A percentile compares a stretch with the other conserved stretches of the same genome.
Evolutionary conservation across 176 grass and related monocot species (phyloP).

Genomic region (Pharus latifolius): DNA sequence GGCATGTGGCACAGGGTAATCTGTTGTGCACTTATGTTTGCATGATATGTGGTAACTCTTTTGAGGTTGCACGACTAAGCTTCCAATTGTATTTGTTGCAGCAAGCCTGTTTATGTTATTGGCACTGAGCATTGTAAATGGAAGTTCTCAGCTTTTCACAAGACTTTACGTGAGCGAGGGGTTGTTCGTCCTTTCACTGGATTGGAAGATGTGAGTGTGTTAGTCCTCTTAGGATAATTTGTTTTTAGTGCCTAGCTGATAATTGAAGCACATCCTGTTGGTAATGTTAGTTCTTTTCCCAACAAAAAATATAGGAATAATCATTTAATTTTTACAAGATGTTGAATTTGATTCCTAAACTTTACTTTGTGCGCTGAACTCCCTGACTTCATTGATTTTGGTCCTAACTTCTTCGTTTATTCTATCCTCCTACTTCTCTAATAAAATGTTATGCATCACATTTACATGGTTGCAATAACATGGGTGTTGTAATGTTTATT

Average conservation of each 20-base stretch:
- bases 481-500: neutral
- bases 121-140: conserved; percentile 83
- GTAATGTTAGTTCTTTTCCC: neutral
- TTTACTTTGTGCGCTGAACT: neutral
- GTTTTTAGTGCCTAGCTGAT: neutral
- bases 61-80: neutral
- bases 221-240: neutral
- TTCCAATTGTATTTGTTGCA: conserved; percentile 29
- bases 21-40: neutral
- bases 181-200: conserved; percentile 70
- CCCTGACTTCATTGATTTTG: neutral
- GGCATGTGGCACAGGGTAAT: conserved; percentile 88
- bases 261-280: neutral
- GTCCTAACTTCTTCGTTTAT: neutral
- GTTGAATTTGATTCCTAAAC: neutral
- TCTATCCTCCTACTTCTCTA: neutral
- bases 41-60: neutral
- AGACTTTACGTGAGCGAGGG: conserved; percentile 60
- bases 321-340: neutral
- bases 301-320: neutral
- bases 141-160: conserved; percentile 92
- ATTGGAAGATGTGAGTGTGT: conserved; percentile 81
- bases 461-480: neutral
- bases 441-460: neutral
- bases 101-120: conserved; percentile 91